A percentile compares a stretch with the other conserved stretches of the same genome.
These are phyloP conservation scores for Fraxinus albicans DNA, from an alignment of 305 asterid species.

Conservation along the genomic window DNA sequence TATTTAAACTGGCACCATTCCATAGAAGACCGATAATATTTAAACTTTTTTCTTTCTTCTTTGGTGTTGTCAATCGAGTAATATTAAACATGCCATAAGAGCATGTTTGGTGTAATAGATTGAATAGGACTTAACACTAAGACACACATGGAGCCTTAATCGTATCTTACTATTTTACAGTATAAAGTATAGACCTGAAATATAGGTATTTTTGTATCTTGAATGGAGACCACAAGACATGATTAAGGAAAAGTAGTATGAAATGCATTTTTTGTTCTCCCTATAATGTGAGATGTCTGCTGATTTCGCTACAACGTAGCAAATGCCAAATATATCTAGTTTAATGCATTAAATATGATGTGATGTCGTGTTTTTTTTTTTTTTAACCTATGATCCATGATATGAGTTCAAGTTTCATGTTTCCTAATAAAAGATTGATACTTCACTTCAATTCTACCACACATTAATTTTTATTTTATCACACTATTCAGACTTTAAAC, in stretches of 20 bases:
- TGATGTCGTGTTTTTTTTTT: background rate
- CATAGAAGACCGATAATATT: background rate
- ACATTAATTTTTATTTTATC: background rate
- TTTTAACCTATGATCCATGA: background rate
- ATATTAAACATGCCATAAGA: background rate
- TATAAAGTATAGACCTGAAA: background rate
- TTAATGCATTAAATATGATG: background rate
- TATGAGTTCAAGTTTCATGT: background rate
- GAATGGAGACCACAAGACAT: background rate
- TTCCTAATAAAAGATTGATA: too few species aligned
- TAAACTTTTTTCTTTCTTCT: background rate
- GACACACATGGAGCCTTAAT: background rate
- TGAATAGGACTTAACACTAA: background rate
- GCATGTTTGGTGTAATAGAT: background rate
- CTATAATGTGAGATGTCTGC: background rate
- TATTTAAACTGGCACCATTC: background rate
- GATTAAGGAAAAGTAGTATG: background rate
- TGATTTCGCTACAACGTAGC: background rate
- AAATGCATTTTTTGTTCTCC: background rate
- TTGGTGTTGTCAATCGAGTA: background rate
- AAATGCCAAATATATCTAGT: background rate
- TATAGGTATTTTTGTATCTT: background rate
- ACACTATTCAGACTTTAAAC: background rate
- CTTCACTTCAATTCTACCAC: background rate
- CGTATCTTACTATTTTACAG: background rate